Base-by-base conservation (phyloP, 2,329 filamentous ascomycete genomes). In the Penicillium sp. region DNA sequence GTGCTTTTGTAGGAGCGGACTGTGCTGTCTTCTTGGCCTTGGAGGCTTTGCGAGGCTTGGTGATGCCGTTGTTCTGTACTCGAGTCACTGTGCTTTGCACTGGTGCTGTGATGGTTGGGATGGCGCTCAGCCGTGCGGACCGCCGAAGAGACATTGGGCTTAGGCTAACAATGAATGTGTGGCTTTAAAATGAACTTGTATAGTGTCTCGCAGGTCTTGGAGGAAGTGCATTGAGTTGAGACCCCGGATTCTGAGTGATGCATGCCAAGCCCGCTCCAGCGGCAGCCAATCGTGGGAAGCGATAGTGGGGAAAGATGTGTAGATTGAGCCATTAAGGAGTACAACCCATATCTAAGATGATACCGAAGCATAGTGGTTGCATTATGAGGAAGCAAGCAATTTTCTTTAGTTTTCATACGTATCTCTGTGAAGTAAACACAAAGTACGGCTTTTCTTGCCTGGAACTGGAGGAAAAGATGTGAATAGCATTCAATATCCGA, bases 101-200 rank as follows among this genome's bases (percentile, higher is more conserved):
- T 10, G 57, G 44, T 3, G 53, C 44, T 28, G 57, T 49, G 41
- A 57, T 44, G 10, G 43, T 43, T 42, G 50, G 58, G 38, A 57
- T 61, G 11, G 65, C 62, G 40, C 66, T 68, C 26, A 77, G 67
- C 36, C 77, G 72, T 34, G 74, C 65, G 37, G 77, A 80, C 44
- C 77, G 74, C 52, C 78, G 65, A 9, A 78, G 63, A 31, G 76
- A 73, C 77, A 80, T 57, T 40, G 28, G 23, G 9, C 9, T 26
- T 7, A 9, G 4, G 3, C 6, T 22, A 24, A 5, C 1, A 23
- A 2, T n/a, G 9, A 10, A 18, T 18, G 4, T 18, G 18, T 10
- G 10, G 10, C 11, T 5, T 11, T 34, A 3, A 34, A 34, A 20
- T 11, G 16, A 18, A 16, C 9, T 16, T 34, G 2, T 20, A 16